These are phyloP conservation scores for Mortierella sp. DNA, from an alignment of 371 early-diverging fungal species.

Conservation along the genomic window DNA sequence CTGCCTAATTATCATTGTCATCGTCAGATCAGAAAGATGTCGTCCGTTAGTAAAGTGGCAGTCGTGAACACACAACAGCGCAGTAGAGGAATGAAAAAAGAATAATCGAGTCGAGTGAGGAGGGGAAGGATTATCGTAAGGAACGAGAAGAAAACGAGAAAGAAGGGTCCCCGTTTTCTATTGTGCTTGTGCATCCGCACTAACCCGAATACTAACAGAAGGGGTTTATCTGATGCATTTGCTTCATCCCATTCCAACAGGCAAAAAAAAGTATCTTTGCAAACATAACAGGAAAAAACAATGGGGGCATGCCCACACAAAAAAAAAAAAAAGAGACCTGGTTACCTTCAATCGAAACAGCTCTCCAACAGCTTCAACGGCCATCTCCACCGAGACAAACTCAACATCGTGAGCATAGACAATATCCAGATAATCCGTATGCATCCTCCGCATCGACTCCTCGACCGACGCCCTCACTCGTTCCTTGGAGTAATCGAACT, in stretches of 20 bases:
- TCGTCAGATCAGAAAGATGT: neutral
- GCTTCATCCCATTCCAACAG: neutral
- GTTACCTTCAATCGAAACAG: slow-evolving; percentile 78
- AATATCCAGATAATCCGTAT: slow-evolving; percentile 81
- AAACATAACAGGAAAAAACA: neutral
- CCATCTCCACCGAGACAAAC: slow-evolving; percentile 74
- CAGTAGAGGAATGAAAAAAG: neutral
- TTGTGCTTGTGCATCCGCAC: neutral
- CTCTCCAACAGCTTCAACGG: slow-evolving; percentile 73
- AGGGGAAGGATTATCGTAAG: neutral
- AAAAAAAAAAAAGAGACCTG: neutral
- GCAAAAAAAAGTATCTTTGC: neutral
- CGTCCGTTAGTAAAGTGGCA: neutral
- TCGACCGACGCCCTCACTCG: slow-evolving; percentile 68
- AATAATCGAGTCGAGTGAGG: neutral
- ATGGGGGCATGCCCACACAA: neutral
- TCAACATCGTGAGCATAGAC: slow-evolving; percentile 88
- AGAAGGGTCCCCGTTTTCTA: neutral
- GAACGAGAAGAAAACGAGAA: slow-evolving; percentile 1
- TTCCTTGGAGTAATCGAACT: slow-evolving; percentile 78
- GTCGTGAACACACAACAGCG: neutral
- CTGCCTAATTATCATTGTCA: slow-evolving; percentile 47
- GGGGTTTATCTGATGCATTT: slow-evolving; percentile 7
- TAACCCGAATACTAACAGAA: neutral
- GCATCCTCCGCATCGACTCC: slow-evolving; percentile 74